Base-by-base conservation (phyloP, 1,284 basidiomycete species). In the Irpex rosettiformis region DNA sequence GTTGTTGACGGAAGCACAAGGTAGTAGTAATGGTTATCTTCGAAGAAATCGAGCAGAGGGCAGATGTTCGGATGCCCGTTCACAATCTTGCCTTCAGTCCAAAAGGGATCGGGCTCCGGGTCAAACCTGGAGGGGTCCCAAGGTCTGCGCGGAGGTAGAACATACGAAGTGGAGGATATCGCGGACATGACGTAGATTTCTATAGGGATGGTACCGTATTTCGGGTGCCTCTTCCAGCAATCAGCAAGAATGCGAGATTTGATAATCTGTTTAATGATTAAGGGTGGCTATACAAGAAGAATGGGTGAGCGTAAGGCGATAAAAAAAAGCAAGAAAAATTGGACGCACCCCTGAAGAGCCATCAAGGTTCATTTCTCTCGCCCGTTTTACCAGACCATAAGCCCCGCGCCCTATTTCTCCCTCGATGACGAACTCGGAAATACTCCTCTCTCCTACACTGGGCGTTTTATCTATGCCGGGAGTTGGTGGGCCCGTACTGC, bases 101-200 rank as follows among this genome's bases (percentile, higher is more conserved):
- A 91, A 16, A 67, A 67, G 30, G 79, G 72, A 54, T 77, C 73
- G 4, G 65, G 60, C 21, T 67, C 65, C 10, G 63, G 54, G 33
- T 66, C 62, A 47, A 64, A 61, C 25, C 89, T 85, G 47, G 78
- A 77, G 16, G 92, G 88, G 75, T 93, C 84, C 94, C 93, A 95
- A 21, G 91, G 86, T 54, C 89, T 81, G 57, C 81, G 80, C 11
- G 86, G 77, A 5, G 89, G 85, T 11, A 95, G 78, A 18, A 85
- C 79, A 71, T 88, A 92, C 58, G 81, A 82, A 22, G 84, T 93
- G 73, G 81, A 87, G 64, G 82, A 96, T 74, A 87, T 92, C 68
- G 80, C 92, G 70, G 80, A 97, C 91, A 99, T 94, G 64, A 99
- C 96, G 72, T 97, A 97, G 43, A 99, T 97, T 76, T 99, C 97